Base-by-base conservation (phyloP, 2,329 filamentous ascomycete species). In the Didymella glomerata region DNA sequence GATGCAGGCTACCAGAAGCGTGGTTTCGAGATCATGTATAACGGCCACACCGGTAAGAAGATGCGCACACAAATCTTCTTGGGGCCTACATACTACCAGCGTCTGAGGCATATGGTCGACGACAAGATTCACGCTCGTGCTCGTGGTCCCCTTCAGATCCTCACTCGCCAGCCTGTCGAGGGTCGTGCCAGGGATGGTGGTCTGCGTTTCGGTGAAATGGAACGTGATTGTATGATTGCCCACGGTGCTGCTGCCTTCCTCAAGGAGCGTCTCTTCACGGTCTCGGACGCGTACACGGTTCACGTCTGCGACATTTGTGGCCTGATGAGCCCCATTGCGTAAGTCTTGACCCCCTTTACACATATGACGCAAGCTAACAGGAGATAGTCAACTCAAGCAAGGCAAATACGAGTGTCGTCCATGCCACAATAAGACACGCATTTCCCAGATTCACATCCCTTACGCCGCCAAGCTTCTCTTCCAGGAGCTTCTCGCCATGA, bases 141-240 rank as follows among this genome's bases (percentile, higher is more conserved):
- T 14, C 90, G 95, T 76, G 95, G 96, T 34, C 95, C 95, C 0
- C 91, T 97, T 22, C 95, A 99, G 80, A 99, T 99, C 73, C 87
- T 99, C 81, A 99, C 95, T 2, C 86, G 96, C 57, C 95, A 99
- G 79, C 95, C 95, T 18, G 95, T 99, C 14, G 95, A 99, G 81
- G 95, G 95, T 90, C 91, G 96, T 87, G 95, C 95, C 3, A 85
- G 96, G 80, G 96, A 99, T 77, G 95, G 95, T 85, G 95, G 95
- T 83, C 86, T 99, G 44, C 94, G 96, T 76, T 99, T 99, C 87
- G 95, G 95, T 88, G 95, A 99, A 84, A 99, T 99, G 95, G 96
- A 99, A 81, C 94, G 96, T 82, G 96, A 99, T 87, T 99, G 95
- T 78, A 99, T 99, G 95, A 99, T 99, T 83, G 93, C 96, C n/a